These are phyloP conservation scores for Henckelia pumila DNA, from an alignment of 257 asterid species.

Conservation along the genomic window DNA sequence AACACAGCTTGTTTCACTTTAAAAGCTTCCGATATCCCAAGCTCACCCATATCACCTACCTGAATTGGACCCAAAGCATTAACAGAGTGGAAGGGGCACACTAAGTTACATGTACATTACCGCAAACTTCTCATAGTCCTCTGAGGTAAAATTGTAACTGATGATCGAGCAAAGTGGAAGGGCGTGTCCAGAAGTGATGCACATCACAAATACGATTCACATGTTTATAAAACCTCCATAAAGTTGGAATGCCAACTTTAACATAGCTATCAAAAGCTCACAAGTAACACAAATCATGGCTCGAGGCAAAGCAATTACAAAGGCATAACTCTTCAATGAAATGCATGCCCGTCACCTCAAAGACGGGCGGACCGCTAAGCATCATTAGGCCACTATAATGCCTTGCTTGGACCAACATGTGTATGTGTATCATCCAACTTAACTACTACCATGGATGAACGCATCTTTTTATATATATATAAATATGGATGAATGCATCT, in stretches of 20 bases:
- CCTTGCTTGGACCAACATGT: no score
- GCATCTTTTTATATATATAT: no score
- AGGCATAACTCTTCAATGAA: not conserved
- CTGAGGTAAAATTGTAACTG: not conserved
- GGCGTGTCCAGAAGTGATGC: not conserved
- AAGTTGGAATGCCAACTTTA: not conserved
- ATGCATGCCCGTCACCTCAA: not conserved
- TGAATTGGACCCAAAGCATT: constrained; percentile 19
- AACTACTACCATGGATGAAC: not conserved
- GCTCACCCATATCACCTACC: constrained; percentile 82
- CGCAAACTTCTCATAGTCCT: not conserved
- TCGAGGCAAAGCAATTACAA: not conserved
- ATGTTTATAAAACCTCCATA: not conserved
- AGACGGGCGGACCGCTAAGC: no score
- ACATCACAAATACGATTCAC: not conserved
- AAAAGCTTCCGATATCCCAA: constrained; percentile 82
- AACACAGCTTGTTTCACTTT: constrained; percentile 87
- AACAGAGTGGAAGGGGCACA: not conserved
- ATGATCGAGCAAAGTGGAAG: not conserved
- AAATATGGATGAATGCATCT: not conserved
- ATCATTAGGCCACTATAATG: no score
- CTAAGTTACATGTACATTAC: not conserved
- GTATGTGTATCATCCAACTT: not conserved
- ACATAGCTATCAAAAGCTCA: not conserved
- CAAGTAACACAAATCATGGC: not conserved